These are phyloP conservation scores for Coemansia sp. DNA, from an alignment of 192 early-diverging fungal species.

Conservation along the genomic window DNA sequence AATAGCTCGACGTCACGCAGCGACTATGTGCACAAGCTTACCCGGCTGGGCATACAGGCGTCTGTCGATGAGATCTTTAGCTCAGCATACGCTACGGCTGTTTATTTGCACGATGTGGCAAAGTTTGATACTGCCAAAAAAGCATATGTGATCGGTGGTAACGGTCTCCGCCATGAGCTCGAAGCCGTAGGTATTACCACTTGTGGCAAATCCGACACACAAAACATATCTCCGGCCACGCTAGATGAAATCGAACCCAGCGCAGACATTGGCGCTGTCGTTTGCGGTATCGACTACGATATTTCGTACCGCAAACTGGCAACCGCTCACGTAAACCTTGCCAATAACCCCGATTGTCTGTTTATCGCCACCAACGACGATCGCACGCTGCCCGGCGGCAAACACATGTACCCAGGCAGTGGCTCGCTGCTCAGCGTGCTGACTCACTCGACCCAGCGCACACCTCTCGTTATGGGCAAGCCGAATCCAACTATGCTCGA, in stretches of 20 bases:
- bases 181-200: conserved; percentile 71
- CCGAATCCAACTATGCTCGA: conserved; percentile 93
- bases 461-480: conserved; percentile 90
- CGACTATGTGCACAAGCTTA: conserved; percentile 82
- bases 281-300: conserved; percentile 89
- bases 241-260: conserved; percentile 63
- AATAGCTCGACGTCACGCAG: conserved; percentile 89
- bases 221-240: conserved; percentile 55
- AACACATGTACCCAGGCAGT: conserved; percentile 73
- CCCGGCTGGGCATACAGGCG: conserved; percentile 76
- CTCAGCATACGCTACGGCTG: conserved; percentile 89
- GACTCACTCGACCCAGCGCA: conserved; percentile 68
- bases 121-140: conserved; percentile 84
- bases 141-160: conserved; percentile 89
- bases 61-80: conserved; percentile 85
- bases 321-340: conserved; percentile 85
- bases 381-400: conserved; percentile 80
- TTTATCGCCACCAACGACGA: conserved; percentile 96
- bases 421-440: conserved; percentile 81
- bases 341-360: conserved; percentile 63
- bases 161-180: conserved; percentile 86
- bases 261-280: conserved; percentile 79
- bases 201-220: conserved; percentile 58
- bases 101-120: conserved; percentile 81
- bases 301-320: conserved; percentile 93